Percentiles rank a stretch among this genome's conserved stretches.
Evolutionary conservation across 2,329 filamentous ascomycete genomes (phyloP).

Genomic region (Nothomitra cinnamomea): DNA sequence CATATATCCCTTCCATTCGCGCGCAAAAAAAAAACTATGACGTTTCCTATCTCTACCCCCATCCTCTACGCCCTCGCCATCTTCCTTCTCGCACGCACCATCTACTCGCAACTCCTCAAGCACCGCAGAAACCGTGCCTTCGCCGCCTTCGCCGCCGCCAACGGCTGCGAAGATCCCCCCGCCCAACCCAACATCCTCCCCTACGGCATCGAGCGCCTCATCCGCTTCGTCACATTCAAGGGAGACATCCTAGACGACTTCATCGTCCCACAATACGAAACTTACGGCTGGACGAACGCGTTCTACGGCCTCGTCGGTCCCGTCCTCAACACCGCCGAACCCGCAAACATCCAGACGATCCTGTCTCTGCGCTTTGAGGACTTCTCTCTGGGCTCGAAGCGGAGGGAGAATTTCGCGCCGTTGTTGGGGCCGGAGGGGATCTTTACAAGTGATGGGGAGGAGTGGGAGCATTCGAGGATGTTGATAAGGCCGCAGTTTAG

Average conservation of each 20-base stretch:
- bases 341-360: conserved; percentile 17
- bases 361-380: conserved; percentile 14
- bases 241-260: background rate
- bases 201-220: background rate
- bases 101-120: background rate
- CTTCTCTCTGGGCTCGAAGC: conserved; percentile 13
- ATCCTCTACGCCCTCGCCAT: background rate
- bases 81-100: background rate
- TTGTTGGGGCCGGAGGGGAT: conserved; percentile 20
- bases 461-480: conserved; percentile 21
- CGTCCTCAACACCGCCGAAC: conserved; percentile 13
- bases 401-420: conserved; percentile 13
- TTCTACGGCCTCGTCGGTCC: conserved; percentile 7
- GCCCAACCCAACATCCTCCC: background rate
- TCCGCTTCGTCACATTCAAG: background rate
- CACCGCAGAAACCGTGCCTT: background rate
- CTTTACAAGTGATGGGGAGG: conserved; percentile 19
- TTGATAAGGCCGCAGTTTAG: conserved; percentile 26
- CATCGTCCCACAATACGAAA: background rate
- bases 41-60: background rate
- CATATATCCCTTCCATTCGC: too few species aligned
- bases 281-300: background rate
- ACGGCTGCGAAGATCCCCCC: background rate
- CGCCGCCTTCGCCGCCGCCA: background rate
- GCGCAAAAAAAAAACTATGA: background rate